A percentile compares a stretch with the other conserved stretches of the same genome.
These are phyloP conservation scores for Pyrenopolyporus hunteri DNA, from an alignment of 495 filamentous ascomycete genomes.

Conservation along the genomic window DNA sequence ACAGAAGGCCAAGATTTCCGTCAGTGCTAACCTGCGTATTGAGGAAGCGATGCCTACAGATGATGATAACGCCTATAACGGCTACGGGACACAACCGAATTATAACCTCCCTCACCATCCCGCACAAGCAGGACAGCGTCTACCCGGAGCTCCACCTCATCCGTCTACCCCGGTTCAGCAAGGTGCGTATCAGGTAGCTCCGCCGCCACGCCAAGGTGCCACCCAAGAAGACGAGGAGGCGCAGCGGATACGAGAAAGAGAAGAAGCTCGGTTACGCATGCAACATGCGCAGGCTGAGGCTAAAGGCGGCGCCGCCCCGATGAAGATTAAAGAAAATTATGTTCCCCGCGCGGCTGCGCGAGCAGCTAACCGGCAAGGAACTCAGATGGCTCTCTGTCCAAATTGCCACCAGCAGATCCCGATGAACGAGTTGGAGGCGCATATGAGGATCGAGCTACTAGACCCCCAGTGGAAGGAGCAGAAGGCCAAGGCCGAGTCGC, in stretches of 20 bases:
- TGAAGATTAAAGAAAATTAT: conserved; percentile 94
- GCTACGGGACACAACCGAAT: conserved; percentile 54
- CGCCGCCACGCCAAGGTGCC: conserved; percentile 35
- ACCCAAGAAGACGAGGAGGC: conserved; percentile 70
- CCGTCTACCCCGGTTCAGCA: conserved; percentile 46
- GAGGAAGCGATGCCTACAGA: conserved; percentile 95
- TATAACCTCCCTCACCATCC: conserved; percentile 43
- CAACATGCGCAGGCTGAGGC: conserved; percentile 80
- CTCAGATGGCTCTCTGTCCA: conserved; percentile 80
- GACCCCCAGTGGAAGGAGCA: conserved; percentile 97
- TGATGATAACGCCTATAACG: conserved; percentile 63
- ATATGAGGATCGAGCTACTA: conserved; percentile 95
- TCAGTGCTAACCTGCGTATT: conserved; percentile 80
- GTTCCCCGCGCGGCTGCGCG: conserved; percentile 82
- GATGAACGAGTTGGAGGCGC: conserved; percentile 83
- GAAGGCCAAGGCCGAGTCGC: conserved; percentile 81
- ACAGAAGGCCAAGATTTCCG: conserved; percentile 88
- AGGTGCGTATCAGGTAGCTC: conserved; percentile 44
- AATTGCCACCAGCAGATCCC: conserved; percentile 93
- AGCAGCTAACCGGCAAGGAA: conserved; percentile 64
- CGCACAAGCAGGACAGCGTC: conserved; percentile 30
- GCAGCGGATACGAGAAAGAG: conserved; percentile 68
- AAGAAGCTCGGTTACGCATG: conserved; percentile 71
- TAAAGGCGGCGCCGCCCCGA: conserved; percentile 70
- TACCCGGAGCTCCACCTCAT: conserved; percentile 42